phyloP scores from a whole-genome alignment of 257 asterid genomes.

The Osmanthus fragrans region DNA sequence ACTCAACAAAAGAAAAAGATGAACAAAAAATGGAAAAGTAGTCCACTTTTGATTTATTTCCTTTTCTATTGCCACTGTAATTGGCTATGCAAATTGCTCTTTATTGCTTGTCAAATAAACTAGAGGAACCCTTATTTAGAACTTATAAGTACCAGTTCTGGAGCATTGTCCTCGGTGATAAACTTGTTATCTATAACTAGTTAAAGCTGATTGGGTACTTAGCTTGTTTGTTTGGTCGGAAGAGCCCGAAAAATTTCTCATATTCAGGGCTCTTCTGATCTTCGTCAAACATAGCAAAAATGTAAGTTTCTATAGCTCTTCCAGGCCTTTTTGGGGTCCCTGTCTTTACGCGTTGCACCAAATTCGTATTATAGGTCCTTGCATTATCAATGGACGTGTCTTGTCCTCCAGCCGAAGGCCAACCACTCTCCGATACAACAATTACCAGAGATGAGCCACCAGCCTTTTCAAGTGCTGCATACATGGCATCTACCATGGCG shows the following conservation, averaged over 20 bases:
- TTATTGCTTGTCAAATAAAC: not conserved
- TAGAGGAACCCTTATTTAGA: not conserved
- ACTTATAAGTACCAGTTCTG: not conserved
- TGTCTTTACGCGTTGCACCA: not conserved
- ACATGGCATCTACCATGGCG: not conserved
- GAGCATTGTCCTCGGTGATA: not conserved
- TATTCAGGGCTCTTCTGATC: too few relatives aligned
- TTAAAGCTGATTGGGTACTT: not conserved
- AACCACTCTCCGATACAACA: constrained; percentile 31
- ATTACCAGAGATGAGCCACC: not conserved
- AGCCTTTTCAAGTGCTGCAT: not conserved
- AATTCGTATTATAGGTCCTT: not conserved
- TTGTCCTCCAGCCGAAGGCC: constrained; percentile 33
- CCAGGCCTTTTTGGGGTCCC: not conserved
- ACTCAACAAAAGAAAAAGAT: too few relatives aligned
- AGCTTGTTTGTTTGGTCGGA: not conserved
- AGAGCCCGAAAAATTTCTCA: not conserved
- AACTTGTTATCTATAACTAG: not conserved
- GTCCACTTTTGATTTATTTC: too few relatives aligned
- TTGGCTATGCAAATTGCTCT: not conserved
- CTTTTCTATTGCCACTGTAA: too few relatives aligned
- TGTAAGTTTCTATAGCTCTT: not conserved
- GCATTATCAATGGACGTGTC: not conserved
- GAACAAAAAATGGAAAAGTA: too few relatives aligned
- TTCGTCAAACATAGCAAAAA: not conserved